A percentile compares a stretch with the other conserved stretches of the same genome.
Evolutionary conservation across 176 grass and related monocot species (phyloP).

Genomic region (Paspalum vaginatum): DNA sequence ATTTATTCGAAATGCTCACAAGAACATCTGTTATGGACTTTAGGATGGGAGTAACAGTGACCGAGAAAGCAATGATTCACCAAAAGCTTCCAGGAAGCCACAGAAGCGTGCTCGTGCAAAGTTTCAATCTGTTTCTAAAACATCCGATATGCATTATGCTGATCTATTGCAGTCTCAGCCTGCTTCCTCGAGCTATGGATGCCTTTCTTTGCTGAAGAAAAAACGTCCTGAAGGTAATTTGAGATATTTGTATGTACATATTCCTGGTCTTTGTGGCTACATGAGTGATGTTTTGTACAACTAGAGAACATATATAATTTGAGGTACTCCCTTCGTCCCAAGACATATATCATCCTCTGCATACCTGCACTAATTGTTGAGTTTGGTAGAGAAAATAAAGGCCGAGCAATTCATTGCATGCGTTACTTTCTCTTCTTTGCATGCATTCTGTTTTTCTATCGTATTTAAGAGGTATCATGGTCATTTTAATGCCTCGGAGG

Average conservation of each 20-base stretch:
- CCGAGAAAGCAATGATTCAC: conserved; percentile 72
- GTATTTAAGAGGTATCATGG: no score
- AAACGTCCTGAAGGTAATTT: conserved; percentile 83
- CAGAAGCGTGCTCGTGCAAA: conserved; percentile 82
- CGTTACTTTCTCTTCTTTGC: no score
- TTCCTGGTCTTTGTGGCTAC: conserved; percentile 20
- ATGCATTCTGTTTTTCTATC: no score
- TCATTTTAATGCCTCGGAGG: no score
- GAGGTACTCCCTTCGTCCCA: neutral
- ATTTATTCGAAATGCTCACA: conserved; percentile 36
- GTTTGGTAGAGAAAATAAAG: no score
- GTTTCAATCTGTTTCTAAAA: conserved; percentile 65
- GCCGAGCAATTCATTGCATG: no score
- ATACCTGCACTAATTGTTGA: no score
- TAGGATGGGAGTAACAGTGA: conserved; percentile 96
- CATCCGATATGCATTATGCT: conserved; percentile 68
- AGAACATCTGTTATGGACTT: conserved; percentile 31
- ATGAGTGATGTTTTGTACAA: conserved; percentile 5
- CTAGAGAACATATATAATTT: conserved; percentile 17
- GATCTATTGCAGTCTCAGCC: conserved; percentile 75
- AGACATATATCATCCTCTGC: no score
- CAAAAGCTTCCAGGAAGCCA: conserved; percentile 65
- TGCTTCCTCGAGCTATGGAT: conserved; percentile 79
- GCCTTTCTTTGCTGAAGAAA: conserved; percentile 91
- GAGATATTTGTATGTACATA: conserved; percentile 25